Conservation (phyloP, 2,329 filamentous ascomycete species). For the Teratosphaeriaceae sp. region DNA sequence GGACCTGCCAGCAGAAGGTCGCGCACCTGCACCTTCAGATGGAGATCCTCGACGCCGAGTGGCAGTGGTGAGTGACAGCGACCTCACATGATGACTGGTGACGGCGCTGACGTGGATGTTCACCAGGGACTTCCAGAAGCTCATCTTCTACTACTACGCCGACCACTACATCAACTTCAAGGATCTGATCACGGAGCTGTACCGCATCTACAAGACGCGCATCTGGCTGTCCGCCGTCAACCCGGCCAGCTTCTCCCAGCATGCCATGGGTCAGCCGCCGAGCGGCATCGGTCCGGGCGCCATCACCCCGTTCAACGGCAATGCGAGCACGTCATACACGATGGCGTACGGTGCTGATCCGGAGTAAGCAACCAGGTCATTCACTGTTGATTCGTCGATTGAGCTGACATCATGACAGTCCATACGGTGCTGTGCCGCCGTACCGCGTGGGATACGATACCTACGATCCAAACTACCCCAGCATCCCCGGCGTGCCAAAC, state of each 20-base stretch:
- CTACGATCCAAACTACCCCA: constrained; percentile 27
- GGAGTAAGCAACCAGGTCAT: no score
- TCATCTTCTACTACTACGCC: constrained; percentile 98
- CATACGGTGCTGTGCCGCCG: constrained; percentile 28
- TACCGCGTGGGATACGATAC: constrained; percentile 27
- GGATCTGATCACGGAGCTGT: constrained; percentile 89
- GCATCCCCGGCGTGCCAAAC: constrained; percentile 26
- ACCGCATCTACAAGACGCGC: constrained; percentile 98
- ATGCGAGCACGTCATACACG: constrained; percentile 23
- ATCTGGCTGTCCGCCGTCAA: constrained; percentile 99
- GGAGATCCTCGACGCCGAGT: constrained; percentile 98
- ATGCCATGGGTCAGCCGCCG: constrained; percentile 28
- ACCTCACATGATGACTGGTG: background rate
- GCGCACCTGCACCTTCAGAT: constrained; percentile 91
- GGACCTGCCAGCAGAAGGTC: constrained; percentile 94
- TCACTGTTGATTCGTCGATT: no score
- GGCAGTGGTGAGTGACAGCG: constrained; percentile 73
- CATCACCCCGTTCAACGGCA: constrained; percentile 18
- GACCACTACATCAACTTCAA: constrained; percentile 99
- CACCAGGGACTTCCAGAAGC: constrained; percentile 98
- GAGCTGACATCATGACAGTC: no score
- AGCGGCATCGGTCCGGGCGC: constrained; percentile 32
- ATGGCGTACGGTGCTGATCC: constrained; percentile 27
- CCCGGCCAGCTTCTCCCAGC: constrained; percentile 70
- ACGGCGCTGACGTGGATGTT: constrained; percentile 7